Conservation (phyloP, 1,284 basidiomycete genomes). For the Porphyrellus sp. region DNA sequence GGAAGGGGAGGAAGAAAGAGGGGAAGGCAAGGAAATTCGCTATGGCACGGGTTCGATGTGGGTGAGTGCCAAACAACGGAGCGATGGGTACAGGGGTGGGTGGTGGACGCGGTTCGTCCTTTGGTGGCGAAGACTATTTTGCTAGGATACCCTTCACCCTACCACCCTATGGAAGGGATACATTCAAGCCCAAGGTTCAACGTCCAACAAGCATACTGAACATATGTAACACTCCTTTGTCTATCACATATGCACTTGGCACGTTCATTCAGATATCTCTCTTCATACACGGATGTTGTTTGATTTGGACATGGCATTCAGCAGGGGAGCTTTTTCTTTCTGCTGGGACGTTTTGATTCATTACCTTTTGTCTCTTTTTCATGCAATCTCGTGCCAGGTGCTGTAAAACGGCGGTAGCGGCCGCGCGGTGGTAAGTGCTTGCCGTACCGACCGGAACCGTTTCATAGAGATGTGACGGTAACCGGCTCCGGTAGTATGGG, state of each 20-base stretch:
- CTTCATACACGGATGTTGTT: slow-evolving; percentile 19
- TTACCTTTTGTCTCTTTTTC: background rate
- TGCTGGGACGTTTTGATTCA: slow-evolving; percentile 4
- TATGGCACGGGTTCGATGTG: slow-evolving; percentile 74
- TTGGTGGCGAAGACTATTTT: slow-evolving; percentile 71
- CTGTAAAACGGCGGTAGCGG: background rate
- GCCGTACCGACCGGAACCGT: slow-evolving; percentile 16
- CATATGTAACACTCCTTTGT: slow-evolving; percentile 38
- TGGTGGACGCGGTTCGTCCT: slow-evolving; percentile 71
- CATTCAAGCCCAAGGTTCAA: no score
- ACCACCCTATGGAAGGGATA: slow-evolving; percentile 4
- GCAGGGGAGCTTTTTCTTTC: background rate
- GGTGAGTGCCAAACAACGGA: slow-evolving; percentile 55
- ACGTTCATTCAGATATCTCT: slow-evolving; percentile 24
- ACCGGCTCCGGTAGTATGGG: slow-evolving; percentile 6
- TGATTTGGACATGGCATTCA: slow-evolving; percentile 21
- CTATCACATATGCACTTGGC: slow-evolving; percentile 22
- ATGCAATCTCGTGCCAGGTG: background rate
- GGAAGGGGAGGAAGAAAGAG: slow-evolving; percentile 55
- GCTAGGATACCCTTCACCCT: slow-evolving; percentile 39
- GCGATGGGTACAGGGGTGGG: slow-evolving; percentile 61
- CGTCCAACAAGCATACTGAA: slow-evolving; percentile 26
- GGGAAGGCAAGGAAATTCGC: slow-evolving; percentile 52
- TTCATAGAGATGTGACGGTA: slow-evolving; percentile 17
- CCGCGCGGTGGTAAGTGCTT: background rate